Conservation (phyloP, 2,329 filamentous ascomycete genomes). For the Epicoccum sorghinum region DNA sequence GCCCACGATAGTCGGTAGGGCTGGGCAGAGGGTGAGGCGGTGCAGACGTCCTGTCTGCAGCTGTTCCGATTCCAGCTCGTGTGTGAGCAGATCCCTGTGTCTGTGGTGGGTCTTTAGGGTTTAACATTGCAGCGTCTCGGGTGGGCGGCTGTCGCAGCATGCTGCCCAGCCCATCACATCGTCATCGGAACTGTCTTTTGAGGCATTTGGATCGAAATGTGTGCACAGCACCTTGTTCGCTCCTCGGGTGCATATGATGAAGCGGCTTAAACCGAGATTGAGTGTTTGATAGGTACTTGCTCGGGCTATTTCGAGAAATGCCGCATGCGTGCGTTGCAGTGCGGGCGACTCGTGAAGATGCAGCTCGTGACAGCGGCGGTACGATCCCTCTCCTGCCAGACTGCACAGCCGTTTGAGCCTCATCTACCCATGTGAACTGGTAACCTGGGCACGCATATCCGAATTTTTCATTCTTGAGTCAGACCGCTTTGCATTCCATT, state of each 20-base stretch:
- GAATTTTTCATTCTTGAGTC: not conserved
- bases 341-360: slow-evolving; percentile 14
- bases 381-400: slow-evolving; percentile 7
- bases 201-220: slow-evolving; percentile 26
- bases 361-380: slow-evolving; percentile 18
- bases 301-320: slow-evolving; percentile 14
- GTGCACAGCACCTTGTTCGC: slow-evolving; percentile 1
- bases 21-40: slow-evolving; percentile 24
- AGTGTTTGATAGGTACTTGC: not conserved
- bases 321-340: slow-evolving; percentile 3
- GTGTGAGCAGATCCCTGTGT: slow-evolving; percentile 21
- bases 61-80: slow-evolving; percentile 41
- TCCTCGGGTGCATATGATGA: not conserved
- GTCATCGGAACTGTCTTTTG: slow-evolving; percentile 14
- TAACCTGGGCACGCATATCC: not conserved
- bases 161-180: not conserved
- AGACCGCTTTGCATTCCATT: slow-evolving; percentile 7
- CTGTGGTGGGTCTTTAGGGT: slow-evolving; percentile 19
- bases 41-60: slow-evolving; percentile 19
- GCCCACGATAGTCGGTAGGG: slow-evolving; percentile 24
- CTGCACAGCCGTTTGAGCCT: slow-evolving; percentile 15
- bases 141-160: slow-evolving; percentile 27
- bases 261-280: slow-evolving; percentile 20
- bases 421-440: not conserved
- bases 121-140: slow-evolving; percentile 28